Base-by-base conservation (phyloP, 78 protist species). In the Dictyostelium intermedium region DNA sequence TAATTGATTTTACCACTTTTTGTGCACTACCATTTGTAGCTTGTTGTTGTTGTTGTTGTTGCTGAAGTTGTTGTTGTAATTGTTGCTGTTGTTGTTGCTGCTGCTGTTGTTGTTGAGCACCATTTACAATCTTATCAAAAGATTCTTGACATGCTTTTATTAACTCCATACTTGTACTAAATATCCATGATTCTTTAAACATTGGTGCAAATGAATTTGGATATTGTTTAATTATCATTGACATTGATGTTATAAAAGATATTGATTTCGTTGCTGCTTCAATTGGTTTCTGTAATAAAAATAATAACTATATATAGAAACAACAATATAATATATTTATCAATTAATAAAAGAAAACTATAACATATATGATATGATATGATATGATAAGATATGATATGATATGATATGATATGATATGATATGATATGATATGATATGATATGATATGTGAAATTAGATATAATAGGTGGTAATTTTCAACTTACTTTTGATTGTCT, bases 131-230 rank as follows among this genome's bases (percentile, higher is more conserved):
- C 30, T 70, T 78, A 35, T 89, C 94, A 37, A 80, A 89, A 18
- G 87, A 83, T 70, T 89, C 79, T 60, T 89, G 94, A 89, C 94
- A 89, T 20, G 94, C 87, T 11, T 89, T 89, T 14, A 89, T 70
- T 30, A 80, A 79, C 60, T 89, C 94, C 53, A 89, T 69, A 25
- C 61, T 50, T 13, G 84, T 77, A 23, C 81, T 25, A 35, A 69
- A 63, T 8, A 45, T 70, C 94, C 94, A 89, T 1, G 94, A 45
- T 5, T 89, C 94, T n/a, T 41, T 60, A 66, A 89, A 89, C 25
- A 79, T 45, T 37, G 89, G 89, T 18, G 30, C 18, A 3, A 70
- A 70, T 47, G 60, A 80, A 11, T 70, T 37, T 45, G 78, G 78
- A 43, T 16, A 27, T 76, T 80, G 82, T 9, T 39, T 18, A 9